Evolutionary conservation across 306 rosid species (phyloP), one percentile per base, ranked within the genome.

Genomic region (Phaseolus lunatus): DNA sequence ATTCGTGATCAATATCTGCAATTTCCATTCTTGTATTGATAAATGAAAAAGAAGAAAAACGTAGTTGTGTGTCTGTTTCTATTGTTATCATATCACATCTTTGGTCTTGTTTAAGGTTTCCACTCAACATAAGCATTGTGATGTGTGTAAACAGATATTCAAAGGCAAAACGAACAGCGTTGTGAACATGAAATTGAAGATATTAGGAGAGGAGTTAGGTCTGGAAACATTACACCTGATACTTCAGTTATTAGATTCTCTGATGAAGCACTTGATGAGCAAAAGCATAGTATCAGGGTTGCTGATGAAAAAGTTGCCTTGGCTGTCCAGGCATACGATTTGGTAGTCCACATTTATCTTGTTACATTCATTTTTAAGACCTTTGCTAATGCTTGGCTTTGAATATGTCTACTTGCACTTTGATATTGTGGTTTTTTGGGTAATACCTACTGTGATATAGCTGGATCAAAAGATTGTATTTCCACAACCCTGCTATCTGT

Each of bases 201-300:
- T 47, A 88, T 95, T 71, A 87, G 88, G 78, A 80, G 86, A 37
- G 93, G 90, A 65, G 87, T 92, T 57, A 87, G 85, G 74, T 85
- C 96, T 71, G 97, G 97, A 77, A 90, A 87, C 80, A 85, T 88
- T 84, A 84, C 89, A 20, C 90, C 90, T 12, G 85, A 87, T 75
- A 68, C 87, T 49, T 87, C 96, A 16, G 90, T 86, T 80, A 78
- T 81, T 67, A 81, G 94, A 83, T 92, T 91, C 86, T 94, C 93
- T 13, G 94, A 94, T 80, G 99, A 92, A 77, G 96, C 97, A 39
- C 93, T 92, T 83, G 99, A 95, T 84, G 97, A 95, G 84, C 99
- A 95, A 81, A 95, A 92, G 84, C 98, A 95, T 78, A 92, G 97
- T 84, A 82, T 92, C 73, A 86, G 96, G 86, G 88, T 95, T 83